Evolutionary conservation across 2,329 filamentous ascomycete species (phyloP), one percentile per base, ranked within the genome.

Genomic region (Arthrinium puccinioides): DNA sequence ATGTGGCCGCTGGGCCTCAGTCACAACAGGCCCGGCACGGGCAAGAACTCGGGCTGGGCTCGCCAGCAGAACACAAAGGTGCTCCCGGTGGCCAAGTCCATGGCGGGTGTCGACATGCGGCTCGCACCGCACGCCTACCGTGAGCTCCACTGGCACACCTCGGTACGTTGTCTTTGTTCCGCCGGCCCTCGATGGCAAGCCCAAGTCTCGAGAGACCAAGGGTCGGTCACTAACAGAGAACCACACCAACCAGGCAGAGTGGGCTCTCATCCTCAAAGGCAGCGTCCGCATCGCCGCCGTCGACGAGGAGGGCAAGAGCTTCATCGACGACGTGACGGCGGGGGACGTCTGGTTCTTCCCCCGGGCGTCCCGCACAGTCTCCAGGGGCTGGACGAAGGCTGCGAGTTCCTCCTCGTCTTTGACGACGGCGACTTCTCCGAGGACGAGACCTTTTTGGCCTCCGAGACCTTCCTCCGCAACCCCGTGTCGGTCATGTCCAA

Each of bases 71-170:
- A 76, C 47, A 56, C 49, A 0, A 55, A 54, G 2, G 68, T 73
- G 9, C 61, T 79, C 40, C 74, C 75, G 3, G 41, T 50, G 1
- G 62, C 70, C 6, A 69, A 56, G 4, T 58, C 54, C 11, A 76
- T 78, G 69, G 73, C 74, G 0, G 74, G 72, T 29, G 74, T 78
- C 1, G 67, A 78, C 44, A 78, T 78, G 74, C 65, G 72, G 27
- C 62, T 79, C 2, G 66, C 64, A n/a, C 65, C 72, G 0, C 57
- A 72, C 19, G 74, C 70, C 0, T 80, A 80, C 43, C 69, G 79
- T 15, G 77, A 82, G 51, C 58, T 82, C 16, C 79, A 83, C 45
- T 83, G 73, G 74, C 74, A 79, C 45, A 72, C 67, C 25, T 64
- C 69, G 11, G 49, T 33, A 36, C 4, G 8, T 18, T 4, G n/a